phyloP scores from a whole-genome alignment of 371 early-diverging fungal species.

The Rhizopus delemar region DNA sequence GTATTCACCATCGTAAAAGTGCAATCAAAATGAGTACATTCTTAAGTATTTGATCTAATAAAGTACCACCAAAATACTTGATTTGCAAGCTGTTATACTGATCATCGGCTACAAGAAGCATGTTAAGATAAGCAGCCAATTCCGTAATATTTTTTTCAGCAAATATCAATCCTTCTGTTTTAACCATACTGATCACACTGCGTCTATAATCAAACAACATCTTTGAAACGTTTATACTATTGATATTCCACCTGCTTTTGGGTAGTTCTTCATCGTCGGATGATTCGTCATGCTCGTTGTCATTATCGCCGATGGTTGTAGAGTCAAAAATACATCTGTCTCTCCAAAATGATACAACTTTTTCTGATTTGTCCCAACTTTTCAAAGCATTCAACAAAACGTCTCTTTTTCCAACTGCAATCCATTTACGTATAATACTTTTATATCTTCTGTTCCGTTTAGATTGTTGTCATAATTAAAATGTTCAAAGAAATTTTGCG shows the following conservation, averaged over 20 bases:
- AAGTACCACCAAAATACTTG: constrained; percentile 8
- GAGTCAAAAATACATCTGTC: constrained; percentile 2
- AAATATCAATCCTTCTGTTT: constrained; percentile 5
- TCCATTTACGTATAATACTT: constrained; percentile 5
- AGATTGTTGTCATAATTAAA: neutral
- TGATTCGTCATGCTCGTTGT: constrained; percentile 1
- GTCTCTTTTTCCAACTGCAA: neutral
- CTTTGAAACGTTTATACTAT: constrained; percentile 6
- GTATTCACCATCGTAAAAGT: constrained; percentile 1
- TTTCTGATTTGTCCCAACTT: constrained; percentile 6
- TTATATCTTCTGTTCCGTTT: constrained; percentile 1
- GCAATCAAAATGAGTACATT: constrained; percentile 6
- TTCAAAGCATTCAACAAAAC: constrained; percentile 4
- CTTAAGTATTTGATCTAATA: constrained; percentile 7
- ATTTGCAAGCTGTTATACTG: constrained; percentile 2
- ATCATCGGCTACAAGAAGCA: constrained; percentile 6
- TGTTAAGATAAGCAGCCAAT: constrained; percentile 10
- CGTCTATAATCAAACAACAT: constrained; percentile 6
- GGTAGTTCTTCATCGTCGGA: neutral
- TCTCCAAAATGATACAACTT: constrained; percentile 6
- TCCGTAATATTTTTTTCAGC: constrained; percentile 7
- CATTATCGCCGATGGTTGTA: constrained; percentile 4
- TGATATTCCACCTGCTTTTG: neutral
- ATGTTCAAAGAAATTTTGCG: constrained; percentile 1
- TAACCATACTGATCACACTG: neutral